Base-by-base conservation (phyloP, 192 early-diverging fungal genomes). In the Coemansia sp. region DNA sequence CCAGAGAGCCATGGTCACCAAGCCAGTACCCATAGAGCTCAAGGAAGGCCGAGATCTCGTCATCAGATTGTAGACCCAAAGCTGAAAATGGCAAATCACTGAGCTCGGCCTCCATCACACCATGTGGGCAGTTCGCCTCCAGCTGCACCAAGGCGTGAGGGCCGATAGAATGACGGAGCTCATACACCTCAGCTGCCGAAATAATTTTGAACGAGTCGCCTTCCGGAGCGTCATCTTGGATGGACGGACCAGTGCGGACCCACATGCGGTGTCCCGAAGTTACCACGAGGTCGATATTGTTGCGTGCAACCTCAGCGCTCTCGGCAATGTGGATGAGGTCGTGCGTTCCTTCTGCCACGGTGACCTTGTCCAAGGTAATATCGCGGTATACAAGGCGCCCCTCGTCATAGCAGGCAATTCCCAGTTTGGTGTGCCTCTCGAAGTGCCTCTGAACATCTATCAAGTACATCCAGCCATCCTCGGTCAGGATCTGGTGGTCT, bases 401-500 rank as follows among this genome's bases (percentile, higher is more conserved):
- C 11, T 61, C 57, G 29, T 72, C 76, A 15, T 78, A 69, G 71
- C 76, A 78, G 9, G 76, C 76, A 12, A 78, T 63, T 18, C 53
- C 34, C 50, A 78, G 41, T 3, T 55, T 61, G 18, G 12, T 3
- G 39, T 78, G 66, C 13, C 22, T 13, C 31, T 31, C 36, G 65
- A 78, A 78, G 66, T 78, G 76, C 61, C 33, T 43, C 55, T 72
- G 70, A 24, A 78, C 76, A 18, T 78, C 70, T 3, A 20, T 16
- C 49, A 78, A 71, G 43, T 52, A 72, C 70, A 71, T 64, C 70
- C 71, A 78, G 36, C 76, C 76, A 8, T 57, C 43, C 62, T 72
- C 70, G 5, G 76, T 78, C 76, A 78, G n/a, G 61, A 78, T 69
- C 66, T 78, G 76, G 44, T 78, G 76, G 50, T 78, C 76, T 40